phyloP scores from a whole-genome alignment of 202 grass and related monocot species.

The Carex sylvatica region DNA sequence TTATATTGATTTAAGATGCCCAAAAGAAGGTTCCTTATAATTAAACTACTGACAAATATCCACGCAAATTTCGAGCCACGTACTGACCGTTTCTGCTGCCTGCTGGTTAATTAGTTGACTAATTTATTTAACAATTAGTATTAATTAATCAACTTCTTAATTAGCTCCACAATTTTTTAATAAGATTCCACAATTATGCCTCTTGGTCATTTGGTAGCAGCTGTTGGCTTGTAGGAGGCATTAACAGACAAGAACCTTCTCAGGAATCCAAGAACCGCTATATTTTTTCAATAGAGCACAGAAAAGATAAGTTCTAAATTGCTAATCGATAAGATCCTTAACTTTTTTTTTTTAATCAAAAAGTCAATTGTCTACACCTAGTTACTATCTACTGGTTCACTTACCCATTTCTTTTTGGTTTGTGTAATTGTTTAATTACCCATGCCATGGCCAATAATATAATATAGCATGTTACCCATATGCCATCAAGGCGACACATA shows the following conservation, averaged over 20 bases:
- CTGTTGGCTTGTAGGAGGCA: slow-evolving; percentile 3
- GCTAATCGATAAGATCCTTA: neutral
- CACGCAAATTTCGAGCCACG: neutral
- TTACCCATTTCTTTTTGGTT: neutral
- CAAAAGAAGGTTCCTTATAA: slow-evolving; percentile 9
- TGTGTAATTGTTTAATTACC: neutral
- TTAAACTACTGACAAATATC: neutral
- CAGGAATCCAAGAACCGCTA: neutral
- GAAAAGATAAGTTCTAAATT: neutral
- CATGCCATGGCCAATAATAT: neutral
- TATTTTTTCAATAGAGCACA: neutral
- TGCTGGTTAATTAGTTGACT: neutral
- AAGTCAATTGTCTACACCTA: neutral
- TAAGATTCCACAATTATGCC: slow-evolving; percentile 12
- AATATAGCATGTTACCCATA: neutral
- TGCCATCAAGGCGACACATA: neutral
- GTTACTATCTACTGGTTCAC: slow-evolving; percentile 3
- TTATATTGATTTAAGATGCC: slow-evolving; percentile 11
- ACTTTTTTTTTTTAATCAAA: neutral
- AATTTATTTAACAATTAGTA: neutral
- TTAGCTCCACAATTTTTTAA: neutral
- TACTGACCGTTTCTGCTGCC: neutral
- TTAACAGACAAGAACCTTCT: slow-evolving; percentile 3
- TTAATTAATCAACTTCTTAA: neutral
- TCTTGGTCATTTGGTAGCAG: neutral